Base-by-base conservation (phyloP, 306 rosid genomes). In the Cucurbita ficifolia region DNA sequence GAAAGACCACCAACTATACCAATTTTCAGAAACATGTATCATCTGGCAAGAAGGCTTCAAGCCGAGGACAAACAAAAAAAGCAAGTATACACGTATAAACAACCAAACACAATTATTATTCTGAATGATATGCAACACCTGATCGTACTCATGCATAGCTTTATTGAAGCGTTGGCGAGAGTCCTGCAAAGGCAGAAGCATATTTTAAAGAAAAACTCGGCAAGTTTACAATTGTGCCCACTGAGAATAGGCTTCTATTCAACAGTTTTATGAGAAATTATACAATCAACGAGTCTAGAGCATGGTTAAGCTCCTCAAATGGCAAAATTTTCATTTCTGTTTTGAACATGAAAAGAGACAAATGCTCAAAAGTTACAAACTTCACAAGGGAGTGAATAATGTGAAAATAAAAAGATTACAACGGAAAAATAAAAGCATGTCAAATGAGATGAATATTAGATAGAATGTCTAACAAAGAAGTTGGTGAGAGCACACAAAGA, bases 81-180 rank as follows among this genome's bases (percentile, higher is more conserved):
- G 67, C 39, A 46, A 24, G 33, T 38, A 55, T 38, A 73, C 11
- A 12, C 29, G 56, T 39, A 51, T 17, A 71, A 10, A 45, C 6
- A 19, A 67, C 55, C 35, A 3, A 9, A 68, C 48, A 46, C 21
- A 51, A 72, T 54, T 36, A 5, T 35, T 72, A 72, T n/a, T 33
- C 18, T 36, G 64, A 54, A 73, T 21, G 67, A 72, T 65, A 75
- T 79, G 64, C 40, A 55, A 46, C 83, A 94, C 99, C 99, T 94
- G 99, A 83, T 94, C 99, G 80, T 94, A 94, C 43, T 84, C 86
- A 50, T 91, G 86, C 76, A 84, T 80, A 49, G 95, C 83, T 82
- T 91, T 89, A 86, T 94, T 95, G 74, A 86, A 94, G 50, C 89
- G 89, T 3, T 78, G 82, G 48, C 97, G 90, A 14, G 97, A 89